Conservation (phyloP, 163 green algal genomes). For the Volvox carteri region DNA sequence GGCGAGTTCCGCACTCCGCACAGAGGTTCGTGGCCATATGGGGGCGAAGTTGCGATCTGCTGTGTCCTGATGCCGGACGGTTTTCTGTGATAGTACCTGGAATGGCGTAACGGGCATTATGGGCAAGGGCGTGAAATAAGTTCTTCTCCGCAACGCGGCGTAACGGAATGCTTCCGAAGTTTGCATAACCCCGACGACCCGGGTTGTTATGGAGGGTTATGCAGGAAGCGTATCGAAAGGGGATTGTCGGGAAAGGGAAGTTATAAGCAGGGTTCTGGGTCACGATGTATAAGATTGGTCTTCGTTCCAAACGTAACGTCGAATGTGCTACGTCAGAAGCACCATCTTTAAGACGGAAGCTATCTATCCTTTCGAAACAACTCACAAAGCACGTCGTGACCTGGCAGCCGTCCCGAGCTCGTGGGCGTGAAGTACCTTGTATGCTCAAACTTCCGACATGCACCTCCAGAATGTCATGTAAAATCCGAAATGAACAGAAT, state of each 20-base stretch:
- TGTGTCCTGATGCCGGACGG: neutral
- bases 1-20: slow-evolving; percentile 40
- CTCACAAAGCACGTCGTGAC: too few species aligned
- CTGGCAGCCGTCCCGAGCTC: neutral
- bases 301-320: neutral
- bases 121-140: neutral
- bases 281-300: neutral
- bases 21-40: slow-evolving; percentile 56
- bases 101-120: neutral
- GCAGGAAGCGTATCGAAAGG: too few species aligned
- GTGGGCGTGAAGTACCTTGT: neutral
- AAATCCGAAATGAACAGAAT: neutral
- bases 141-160: slow-evolving; percentile 2
- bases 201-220: too few species aligned
- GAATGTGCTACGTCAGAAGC: too few species aligned
- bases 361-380: too few species aligned
- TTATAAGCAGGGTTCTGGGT: too few species aligned
- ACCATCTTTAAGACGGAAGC: too few species aligned
- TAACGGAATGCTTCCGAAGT: slow-evolving; percentile 3
- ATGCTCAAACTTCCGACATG: neutral
- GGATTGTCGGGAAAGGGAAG: neutral
- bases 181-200: neutral
- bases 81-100: neutral
- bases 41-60: neutral
- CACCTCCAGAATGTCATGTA: neutral